Conservation (phyloP, 768 basidiomycete genomes). For the Floccularia luteovirens region DNA sequence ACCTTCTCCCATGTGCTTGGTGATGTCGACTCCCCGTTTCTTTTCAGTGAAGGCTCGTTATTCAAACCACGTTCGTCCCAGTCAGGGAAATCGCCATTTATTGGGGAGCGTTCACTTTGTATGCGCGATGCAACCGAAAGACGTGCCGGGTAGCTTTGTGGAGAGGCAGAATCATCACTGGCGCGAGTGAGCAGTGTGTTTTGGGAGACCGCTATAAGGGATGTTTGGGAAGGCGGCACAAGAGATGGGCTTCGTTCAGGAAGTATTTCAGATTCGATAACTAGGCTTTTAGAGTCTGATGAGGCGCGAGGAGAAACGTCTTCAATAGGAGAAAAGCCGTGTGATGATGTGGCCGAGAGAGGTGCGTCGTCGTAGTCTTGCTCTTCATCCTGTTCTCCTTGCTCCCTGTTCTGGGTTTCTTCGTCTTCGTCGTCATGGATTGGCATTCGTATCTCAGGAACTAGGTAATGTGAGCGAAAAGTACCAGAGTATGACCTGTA, state of each 20-base stretch:
- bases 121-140: conserved; percentile 57
- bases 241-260: conserved; percentile 38
- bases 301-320: conserved; percentile 51
- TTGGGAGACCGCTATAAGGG: conserved; percentile 36
- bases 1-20: conserved; percentile 68
- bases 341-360: conserved; percentile 44
- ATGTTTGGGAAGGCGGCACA: conserved; percentile 42
- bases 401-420: conserved; percentile 33
- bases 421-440: conserved; percentile 52
- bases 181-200: conserved; percentile 27
- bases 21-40: conserved; percentile 44
- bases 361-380: conserved; percentile 24
- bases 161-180: conserved; percentile 43
- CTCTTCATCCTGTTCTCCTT: conserved; percentile 23
- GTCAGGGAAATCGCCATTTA: conserved; percentile 39
- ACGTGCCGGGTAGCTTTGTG: conserved; percentile 49
- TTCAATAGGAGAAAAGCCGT: conserved; percentile 35
- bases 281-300: conserved; percentile 49
- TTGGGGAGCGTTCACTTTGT: conserved; percentile 53
- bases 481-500: conserved; percentile 1
- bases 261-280: conserved; percentile 58
- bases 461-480: conserved; percentile 19
- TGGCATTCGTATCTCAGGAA: conserved; percentile 58
- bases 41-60: conserved; percentile 45
- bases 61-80: conserved; percentile 38